Conservation (phyloP, 2,329 filamentous ascomycete genomes). For the Ophiostoma populinum region DNA sequence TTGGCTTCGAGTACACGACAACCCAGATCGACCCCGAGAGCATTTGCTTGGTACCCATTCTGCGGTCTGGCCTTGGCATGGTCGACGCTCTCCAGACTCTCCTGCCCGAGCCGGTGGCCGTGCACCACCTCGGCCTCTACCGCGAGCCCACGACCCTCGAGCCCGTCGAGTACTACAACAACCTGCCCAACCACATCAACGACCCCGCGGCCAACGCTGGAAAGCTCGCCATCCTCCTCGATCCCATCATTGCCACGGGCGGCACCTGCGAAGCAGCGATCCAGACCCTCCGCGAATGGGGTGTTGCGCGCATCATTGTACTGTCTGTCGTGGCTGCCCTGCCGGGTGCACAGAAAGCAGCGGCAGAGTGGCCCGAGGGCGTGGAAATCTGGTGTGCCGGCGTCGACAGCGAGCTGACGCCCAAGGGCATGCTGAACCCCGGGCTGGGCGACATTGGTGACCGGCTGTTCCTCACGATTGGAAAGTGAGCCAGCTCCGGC, state of each 20-base stretch:
- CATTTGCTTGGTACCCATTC: conserved; percentile 75
- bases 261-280: conserved; percentile 82
- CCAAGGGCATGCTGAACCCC: conserved; percentile 77
- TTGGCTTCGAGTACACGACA: conserved; percentile 59
- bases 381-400: conserved; percentile 71
- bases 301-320: conserved; percentile 64
- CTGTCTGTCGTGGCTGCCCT: conserved; percentile 57
- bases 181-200: conserved; percentile 57
- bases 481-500: conserved; percentile 49
- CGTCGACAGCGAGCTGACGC: conserved; percentile 56
- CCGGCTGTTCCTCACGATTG: conserved; percentile 72
- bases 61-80: conserved; percentile 87
- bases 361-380: conserved; percentile 59
- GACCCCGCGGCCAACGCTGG: conserved; percentile 22
- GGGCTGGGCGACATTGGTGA: conserved; percentile 86
- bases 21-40: conserved; percentile 43
- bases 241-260: conserved; percentile 87
- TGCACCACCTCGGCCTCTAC: conserved; percentile 91
- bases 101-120: conserved; percentile 60
- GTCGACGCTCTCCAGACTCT: conserved; percentile 71
- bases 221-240: conserved; percentile 63
- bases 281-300: conserved; percentile 79
- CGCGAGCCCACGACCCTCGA: conserved; percentile 74
- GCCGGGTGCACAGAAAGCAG: conserved; percentile 53
- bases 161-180: conserved; percentile 96